Percentiles rank a stretch among this genome's conserved stretches.
phyloP scores from a whole-genome alignment of 2,329 filamentous ascomycete species.

The Neofusicoccum cordaticola region DNA sequence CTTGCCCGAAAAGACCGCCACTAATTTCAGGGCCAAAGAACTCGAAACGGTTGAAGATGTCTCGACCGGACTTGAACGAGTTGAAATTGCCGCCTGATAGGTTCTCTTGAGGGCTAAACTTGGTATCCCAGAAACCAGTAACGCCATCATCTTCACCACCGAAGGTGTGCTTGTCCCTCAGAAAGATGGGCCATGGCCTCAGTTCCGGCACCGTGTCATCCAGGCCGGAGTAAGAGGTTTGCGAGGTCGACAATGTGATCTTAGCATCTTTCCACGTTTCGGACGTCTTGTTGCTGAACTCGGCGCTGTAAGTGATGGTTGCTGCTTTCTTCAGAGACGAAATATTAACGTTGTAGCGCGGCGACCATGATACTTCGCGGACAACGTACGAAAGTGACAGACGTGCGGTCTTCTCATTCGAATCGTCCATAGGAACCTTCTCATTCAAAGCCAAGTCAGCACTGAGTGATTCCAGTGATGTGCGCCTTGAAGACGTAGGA shows the following conservation, averaged over 20 bases:
- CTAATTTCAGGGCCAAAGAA: constrained; percentile 20
- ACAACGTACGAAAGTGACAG: constrained; percentile 61
- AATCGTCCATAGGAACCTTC: constrained; percentile 1
- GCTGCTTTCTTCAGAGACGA: constrained; percentile 47
- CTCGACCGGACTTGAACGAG: not conserved
- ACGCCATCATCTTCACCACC: constrained; percentile 20
- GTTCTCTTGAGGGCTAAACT: constrained; percentile 24
- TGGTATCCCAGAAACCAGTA: constrained; percentile 12
- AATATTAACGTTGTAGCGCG: constrained; percentile 56
- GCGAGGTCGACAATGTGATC: constrained; percentile 61
- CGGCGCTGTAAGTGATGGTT: constrained; percentile 59
- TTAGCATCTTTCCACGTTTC: constrained; percentile 63
- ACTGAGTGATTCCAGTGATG: constrained; percentile 27
- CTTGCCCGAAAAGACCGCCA: constrained; percentile 3
- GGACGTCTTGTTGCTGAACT: constrained; percentile 60
- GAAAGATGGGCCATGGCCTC: constrained; percentile 56
- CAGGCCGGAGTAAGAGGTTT: constrained; percentile 57
- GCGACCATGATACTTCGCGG: constrained; percentile 53
- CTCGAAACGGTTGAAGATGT: constrained; percentile 23
- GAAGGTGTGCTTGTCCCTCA: constrained; percentile 33
- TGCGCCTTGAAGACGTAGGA: constrained; percentile 26
- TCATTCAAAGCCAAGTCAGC: not conserved
- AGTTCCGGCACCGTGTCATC: constrained; percentile 56
- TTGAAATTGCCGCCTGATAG: constrained; percentile 3
- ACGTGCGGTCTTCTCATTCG: constrained; percentile 17